phyloP scores from a whole-genome alignment of 2,329 filamentous ascomycete genomes.

The Cercospora zeina region DNA sequence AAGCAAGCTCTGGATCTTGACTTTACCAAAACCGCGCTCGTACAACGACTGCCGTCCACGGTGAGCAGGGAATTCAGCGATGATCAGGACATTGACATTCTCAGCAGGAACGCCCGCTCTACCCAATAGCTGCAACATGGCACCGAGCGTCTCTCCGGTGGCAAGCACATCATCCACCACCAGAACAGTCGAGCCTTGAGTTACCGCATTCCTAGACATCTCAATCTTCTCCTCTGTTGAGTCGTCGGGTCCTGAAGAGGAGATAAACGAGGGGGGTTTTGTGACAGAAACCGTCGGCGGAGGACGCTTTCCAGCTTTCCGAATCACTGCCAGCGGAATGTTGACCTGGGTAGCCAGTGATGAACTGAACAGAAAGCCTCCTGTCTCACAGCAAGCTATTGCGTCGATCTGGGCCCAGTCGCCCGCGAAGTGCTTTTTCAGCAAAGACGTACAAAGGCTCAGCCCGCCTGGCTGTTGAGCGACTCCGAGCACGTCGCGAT shows the following conservation, averaged over 20 bases:
- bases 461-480: conserved; percentile 55
- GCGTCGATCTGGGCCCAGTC: conserved; percentile 52
- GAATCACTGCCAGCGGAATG: too few relatives aligned
- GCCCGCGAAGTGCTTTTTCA: conserved; percentile 50
- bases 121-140: conserved; percentile 52
- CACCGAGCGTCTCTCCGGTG: conserved; percentile 57
- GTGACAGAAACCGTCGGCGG: too few relatives aligned
- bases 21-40: conserved; percentile 50
- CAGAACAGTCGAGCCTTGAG: conserved; percentile 48
- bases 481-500: conserved; percentile 53
- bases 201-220: too few relatives aligned
- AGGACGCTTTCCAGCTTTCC: too few relatives aligned
- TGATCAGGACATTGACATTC: conserved; percentile 53
- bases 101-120: conserved; percentile 47
- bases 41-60: conserved; percentile 53
- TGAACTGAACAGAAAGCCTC: conserved; percentile 59
- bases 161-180: conserved; percentile 63
- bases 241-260: too few relatives aligned
- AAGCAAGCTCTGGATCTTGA: not conserved
- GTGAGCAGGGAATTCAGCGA: conserved; percentile 61
- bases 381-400: conserved; percentile 58
- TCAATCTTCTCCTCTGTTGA: too few relatives aligned
- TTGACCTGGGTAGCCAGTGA: conserved; percentile 4
- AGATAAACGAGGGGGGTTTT: too few relatives aligned
- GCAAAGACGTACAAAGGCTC: conserved; percentile 53